phyloP scores from a whole-genome alignment of 225 moss, liverwort and hornwort genomes.

The Polytrichum formosum region DNA sequence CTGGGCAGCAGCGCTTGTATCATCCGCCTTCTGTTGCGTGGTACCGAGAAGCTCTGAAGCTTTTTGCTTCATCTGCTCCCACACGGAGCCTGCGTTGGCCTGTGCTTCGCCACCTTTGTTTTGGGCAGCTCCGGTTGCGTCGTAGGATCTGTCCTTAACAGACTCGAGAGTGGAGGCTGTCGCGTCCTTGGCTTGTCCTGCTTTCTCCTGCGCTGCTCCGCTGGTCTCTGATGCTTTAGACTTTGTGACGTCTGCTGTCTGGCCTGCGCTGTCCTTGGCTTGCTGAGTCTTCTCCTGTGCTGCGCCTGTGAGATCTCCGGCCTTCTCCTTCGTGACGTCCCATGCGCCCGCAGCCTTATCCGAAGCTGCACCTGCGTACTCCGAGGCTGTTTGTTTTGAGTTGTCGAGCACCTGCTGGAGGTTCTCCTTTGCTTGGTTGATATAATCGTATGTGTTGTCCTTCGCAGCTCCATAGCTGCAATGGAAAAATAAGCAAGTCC shows the following conservation, averaged over 20 bases:
- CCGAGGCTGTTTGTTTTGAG: slow-evolving; percentile 17
- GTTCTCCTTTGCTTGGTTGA: neutral
- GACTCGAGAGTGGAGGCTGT: slow-evolving; percentile 1
- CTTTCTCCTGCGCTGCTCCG: slow-evolving; percentile 5
- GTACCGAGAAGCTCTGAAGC: slow-evolving; percentile 23
- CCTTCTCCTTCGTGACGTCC: slow-evolving; percentile 16
- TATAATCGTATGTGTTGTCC: neutral
- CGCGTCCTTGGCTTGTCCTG: slow-evolving; percentile 11
- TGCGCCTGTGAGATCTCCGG: neutral
- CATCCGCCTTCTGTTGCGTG: slow-evolving; percentile 19
- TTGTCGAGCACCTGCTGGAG: slow-evolving; percentile 5
- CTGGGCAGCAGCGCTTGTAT: slow-evolving; percentile 4
- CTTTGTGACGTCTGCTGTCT: slow-evolving; percentile 14
- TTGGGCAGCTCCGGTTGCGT: slow-evolving; percentile 11
- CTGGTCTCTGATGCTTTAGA: slow-evolving; percentile 4
- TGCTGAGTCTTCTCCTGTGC: slow-evolving; percentile 3
- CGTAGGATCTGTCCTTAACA: slow-evolving; percentile 14
- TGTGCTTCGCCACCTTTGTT: slow-evolving; percentile 13
- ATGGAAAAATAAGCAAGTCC: neutral
- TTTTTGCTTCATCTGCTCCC: slow-evolving; percentile 24
- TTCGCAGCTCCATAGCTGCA: slow-evolving; percentile 5
- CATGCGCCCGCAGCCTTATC: slow-evolving; percentile 16
- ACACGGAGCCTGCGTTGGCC: slow-evolving; percentile 20
- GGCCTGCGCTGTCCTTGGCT: slow-evolving; percentile 12
- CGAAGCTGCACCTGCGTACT: neutral